Base-by-base conservation (phyloP, 306 rosid genomes). In the Rosa lucieae region DNA sequence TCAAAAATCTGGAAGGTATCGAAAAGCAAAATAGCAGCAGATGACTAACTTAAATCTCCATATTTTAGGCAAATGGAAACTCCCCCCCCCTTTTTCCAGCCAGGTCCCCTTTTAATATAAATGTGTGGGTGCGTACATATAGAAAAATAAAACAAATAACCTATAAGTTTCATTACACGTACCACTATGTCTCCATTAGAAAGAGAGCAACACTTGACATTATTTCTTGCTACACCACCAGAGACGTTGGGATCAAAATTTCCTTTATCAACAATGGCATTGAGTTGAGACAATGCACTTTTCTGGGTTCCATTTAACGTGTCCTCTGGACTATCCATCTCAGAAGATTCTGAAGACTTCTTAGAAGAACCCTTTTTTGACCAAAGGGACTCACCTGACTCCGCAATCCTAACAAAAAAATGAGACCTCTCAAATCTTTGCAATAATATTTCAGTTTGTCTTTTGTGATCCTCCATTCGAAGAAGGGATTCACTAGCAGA, bases 101-200 rank as follows among this genome's bases (percentile, higher is more conserved):
- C 5, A 12, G 39, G 39, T 70, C 13, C 7, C 1, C 26, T 5
- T 20, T 47, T 37, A 48, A 71, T 71, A 70, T 13, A 12, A 11
- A 12, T 3, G 55, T 49, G 55, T 13, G 18, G 4, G 18, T 49
- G 55, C 0, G 20, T 49, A 14, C 6, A 14, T 18, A 53, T n/a
- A 35, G 6, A 52, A 32, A 42, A 5, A 37, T 46, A 18, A 53
- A 23, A 76, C 17, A 5, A 73, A 55, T 6, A 49, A 61, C 78
- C 70, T 61, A 67, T 76, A 85, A 87, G 84, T 29, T 81, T 70
- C 83, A 77, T 83, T 67, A 74, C 76, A 85, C 97, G 66, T 95
- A 95, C 99, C 99, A 91, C 98, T 87, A 95, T 79, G 88, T 92
- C 95, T 77, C 99, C 99, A 83, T 88, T 93, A 76, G 97, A 84